These are phyloP conservation scores for rapeseed (Brassica napus) DNA, from an alignment of 345 rosid species.

Conservation along the genomic window Da-Ae NC_063436.1:23225501-23226000, in stretches of 20 bases:
- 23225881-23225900: constrained; percentile 99
- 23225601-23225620: constrained; percentile 73
- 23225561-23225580: constrained; percentile 96
- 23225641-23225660: neutral
- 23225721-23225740: constrained; percentile 98
- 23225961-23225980: neutral
- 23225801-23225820: constrained; percentile 22
- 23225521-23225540: constrained; percentile 75
- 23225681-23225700: constrained; percentile 38
- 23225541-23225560: constrained; percentile 98
- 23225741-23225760: constrained; percentile 99
- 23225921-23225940: constrained; percentile 92
- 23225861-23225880: constrained; percentile 68
- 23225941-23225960: constrained; percentile 18
- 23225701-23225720: constrained; percentile 99
- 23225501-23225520: constrained; percentile 56
- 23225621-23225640: neutral
- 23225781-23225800: constrained; percentile 56
- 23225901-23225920: constrained; percentile 95
- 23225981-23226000: neutral
- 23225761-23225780: constrained; percentile 76
- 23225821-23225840: neutral
- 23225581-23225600: constrained; percentile 96
- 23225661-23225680: neutral
- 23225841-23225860: neutral